Evolutionary conservation across 345 rosid genomes (phyloP).

Genomic region (Camelina hispida): DNA sequence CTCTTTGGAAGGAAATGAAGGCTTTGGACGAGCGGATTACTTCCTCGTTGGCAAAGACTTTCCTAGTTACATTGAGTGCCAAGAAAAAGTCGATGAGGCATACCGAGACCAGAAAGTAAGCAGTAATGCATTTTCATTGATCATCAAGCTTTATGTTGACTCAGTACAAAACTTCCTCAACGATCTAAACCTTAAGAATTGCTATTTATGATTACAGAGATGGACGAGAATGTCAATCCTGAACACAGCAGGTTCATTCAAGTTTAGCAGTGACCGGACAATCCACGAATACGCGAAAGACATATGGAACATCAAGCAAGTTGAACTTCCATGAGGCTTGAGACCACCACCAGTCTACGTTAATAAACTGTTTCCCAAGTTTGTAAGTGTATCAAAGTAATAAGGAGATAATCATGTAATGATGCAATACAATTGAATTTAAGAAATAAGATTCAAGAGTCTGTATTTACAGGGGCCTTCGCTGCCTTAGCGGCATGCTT

Average conservation of each 20-base stretch:
- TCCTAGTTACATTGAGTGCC: slow-evolving; percentile 83
- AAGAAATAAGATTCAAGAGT: slow-evolving; percentile 20
- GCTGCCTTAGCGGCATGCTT: slow-evolving; percentile 50
- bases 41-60: slow-evolving; percentile 91
- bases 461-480: slow-evolving; percentile 8
- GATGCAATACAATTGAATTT: slow-evolving; percentile 9
- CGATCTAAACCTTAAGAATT: background rate
- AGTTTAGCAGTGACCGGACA: slow-evolving; percentile 91
- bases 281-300: slow-evolving; percentile 77
- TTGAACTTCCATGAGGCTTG: slow-evolving; percentile 49
- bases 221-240: slow-evolving; percentile 86
- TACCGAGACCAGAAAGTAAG: slow-evolving; percentile 69
- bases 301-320: slow-evolving; percentile 73
- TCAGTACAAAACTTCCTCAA: slow-evolving; percentile 7
- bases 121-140: slow-evolving; percentile 4
- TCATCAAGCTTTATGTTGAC: slow-evolving; percentile 12
- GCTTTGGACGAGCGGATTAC: slow-evolving; percentile 79
- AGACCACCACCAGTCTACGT: background rate
- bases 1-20: slow-evolving; percentile 84
- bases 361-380: background rate
- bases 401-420: slow-evolving; percentile 34
- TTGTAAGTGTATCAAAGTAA: slow-evolving; percentile 27
- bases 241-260: slow-evolving; percentile 80
- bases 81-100: slow-evolving; percentile 73
- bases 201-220: slow-evolving; percentile 50